Conservation (phyloP, 2,329 filamentous ascomycete species). For the Cercospora brassicicola region DNA sequence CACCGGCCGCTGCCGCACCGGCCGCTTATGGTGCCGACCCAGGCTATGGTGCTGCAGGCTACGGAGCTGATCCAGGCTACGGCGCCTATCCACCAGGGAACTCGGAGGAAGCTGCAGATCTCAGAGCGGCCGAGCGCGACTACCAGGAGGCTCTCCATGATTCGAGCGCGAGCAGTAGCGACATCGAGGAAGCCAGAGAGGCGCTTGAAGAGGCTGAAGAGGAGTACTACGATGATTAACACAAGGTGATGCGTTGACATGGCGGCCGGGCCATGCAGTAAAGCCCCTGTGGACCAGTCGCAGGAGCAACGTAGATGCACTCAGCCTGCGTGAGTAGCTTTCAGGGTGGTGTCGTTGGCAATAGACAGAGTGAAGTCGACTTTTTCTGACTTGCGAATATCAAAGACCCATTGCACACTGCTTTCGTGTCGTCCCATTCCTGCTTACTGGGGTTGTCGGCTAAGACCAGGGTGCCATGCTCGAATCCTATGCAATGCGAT, state of each 20-base stretch:
- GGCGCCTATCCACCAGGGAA: background rate
- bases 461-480: background rate
- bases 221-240: conserved; percentile 27
- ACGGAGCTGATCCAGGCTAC: conserved; percentile 7
- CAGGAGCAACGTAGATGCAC: background rate
- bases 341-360: background rate
- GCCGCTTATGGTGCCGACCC: conserved; percentile 11
- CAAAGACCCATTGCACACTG: background rate
- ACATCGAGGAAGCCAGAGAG: conserved; percentile 28
- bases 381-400: background rate
- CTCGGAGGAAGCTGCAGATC: background rate
- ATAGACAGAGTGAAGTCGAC: background rate
- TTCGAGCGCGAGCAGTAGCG: conserved; percentile 27
- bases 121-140: conserved; percentile 24
- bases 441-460: background rate
- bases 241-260: background rate
- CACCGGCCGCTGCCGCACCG: conserved; percentile 17
- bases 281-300: background rate
- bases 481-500: background rate
- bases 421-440: background rate
- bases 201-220: conserved; percentile 25
- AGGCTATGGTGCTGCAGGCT: conserved; percentile 9
- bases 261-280: background rate
- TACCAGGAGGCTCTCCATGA: conserved; percentile 28
- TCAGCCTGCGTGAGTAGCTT: background rate